Evolutionary conservation across 164 flowering plant genomes (phyloP), one percentile per base, ranked within the genome.

Genomic region (Piper longum): DNA sequence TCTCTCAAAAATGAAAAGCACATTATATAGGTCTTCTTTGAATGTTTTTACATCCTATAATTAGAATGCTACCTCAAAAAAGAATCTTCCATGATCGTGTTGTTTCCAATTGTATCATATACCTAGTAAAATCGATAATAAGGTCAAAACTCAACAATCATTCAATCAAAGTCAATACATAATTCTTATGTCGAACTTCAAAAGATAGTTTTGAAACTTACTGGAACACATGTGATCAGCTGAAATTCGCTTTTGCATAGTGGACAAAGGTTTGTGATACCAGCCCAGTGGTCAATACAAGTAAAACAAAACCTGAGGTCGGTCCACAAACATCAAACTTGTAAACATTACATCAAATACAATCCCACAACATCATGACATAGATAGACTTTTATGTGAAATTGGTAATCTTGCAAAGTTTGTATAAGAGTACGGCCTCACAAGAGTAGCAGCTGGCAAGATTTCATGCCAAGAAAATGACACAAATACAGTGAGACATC

Each of bases 211-310:
- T 16, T 44, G 40, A 3, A 54, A 83, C 99, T 91, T 77, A 91
- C 97, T 8, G 97, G 96, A 71, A 91, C 82, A 72, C 97, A 95
- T 48, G 97, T 95, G 75, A 95, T 91, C 73, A 79, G 54, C 70
- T 87, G 93, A 78, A 95, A 90, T 68, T 88, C 99, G 65, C 75
- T 85, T 83, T 91, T 85, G 80, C 99, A 95, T 72, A 95, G 87
- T 19, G 97, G 97, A 72, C 97, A 95, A 14, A 95, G 83, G 75
- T 86, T 95, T 66, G 91, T 95, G 72, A 95, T 86, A 64, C 93
- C 81, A 56, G 96, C 84, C 99, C 99, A 95, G 71, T 95, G 89
- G 82, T 95, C 99, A 79, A 91, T 89, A 83, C 99, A 91, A 41
- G 71, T 75, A 78, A 95, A 95, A 77, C 99, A 95, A 72, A 88